Percentiles rank a stretch among this genome's conserved stretches.
Evolutionary conservation across 768 basidiomycete species (phyloP).

Genomic region (Termitomyces sp.): DNA sequence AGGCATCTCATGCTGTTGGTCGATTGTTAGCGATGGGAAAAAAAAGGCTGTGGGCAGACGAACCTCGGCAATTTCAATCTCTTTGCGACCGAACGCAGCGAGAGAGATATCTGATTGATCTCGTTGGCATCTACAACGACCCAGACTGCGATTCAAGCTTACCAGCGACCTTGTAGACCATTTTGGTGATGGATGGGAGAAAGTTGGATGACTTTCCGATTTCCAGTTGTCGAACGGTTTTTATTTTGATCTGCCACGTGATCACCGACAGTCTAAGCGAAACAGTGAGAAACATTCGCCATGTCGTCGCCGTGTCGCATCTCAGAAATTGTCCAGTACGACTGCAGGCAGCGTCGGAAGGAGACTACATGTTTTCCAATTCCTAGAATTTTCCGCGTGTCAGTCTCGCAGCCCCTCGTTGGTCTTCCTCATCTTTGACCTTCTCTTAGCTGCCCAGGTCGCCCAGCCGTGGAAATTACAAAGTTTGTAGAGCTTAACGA

Average conservation of each 20-base stretch:
- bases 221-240: conserved; percentile 34
- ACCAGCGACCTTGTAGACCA: conserved; percentile 94
- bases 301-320: conserved; percentile 42
- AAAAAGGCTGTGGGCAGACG: conserved; percentile 10
- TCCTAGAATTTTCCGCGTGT: conserved; percentile 73
- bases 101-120: conserved; percentile 75
- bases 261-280: conserved; percentile 2
- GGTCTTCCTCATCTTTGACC: not conserved
- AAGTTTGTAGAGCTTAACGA: conserved; percentile 45
- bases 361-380: conserved; percentile 66
- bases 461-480: conserved; percentile 71
- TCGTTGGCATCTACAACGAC: conserved; percentile 9
- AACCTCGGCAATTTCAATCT: conserved; percentile 98
- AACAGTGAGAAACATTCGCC: not conserved
- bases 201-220: conserved; percentile 17
- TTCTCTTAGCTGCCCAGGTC: conserved; percentile 53
- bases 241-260: conserved; percentile 29
- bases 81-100: conserved; percentile 99
- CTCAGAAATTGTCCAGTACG: conserved; percentile 70
- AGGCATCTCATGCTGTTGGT: conserved; percentile 81
- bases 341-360: conserved; percentile 43
- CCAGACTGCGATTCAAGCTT: conserved; percentile 12
- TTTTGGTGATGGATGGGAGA: conserved; percentile 33
- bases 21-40: conserved; percentile 12
- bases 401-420: conserved; percentile 20